Evolutionary conservation across 192 early-diverging fungal genomes (phyloP), one percentile per base, ranked within the genome.

Genomic region (Linderina pennispora): DNA sequence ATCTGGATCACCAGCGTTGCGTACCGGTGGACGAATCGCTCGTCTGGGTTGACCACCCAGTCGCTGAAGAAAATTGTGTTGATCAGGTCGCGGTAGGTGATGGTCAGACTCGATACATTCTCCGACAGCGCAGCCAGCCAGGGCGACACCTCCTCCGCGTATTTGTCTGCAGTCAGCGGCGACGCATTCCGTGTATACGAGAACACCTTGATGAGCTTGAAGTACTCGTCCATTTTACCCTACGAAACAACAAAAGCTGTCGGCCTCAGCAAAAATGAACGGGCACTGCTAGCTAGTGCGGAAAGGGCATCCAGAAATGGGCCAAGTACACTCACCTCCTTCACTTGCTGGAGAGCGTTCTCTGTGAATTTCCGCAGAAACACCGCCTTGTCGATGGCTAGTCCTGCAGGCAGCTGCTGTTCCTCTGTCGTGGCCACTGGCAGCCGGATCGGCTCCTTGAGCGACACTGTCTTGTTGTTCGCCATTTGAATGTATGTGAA

Each of bases 121-220:
- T 50, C 56, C 1, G 64, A 53, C 9, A 66, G 20, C 4, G 64
- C 55, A 10, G 53, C 35, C 8, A 66, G 53, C 64, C 64, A 66
- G 0, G 64, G 64, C 28, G 37, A 40, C 18, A 66, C 51, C 21
- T 58, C 57, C 25, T 55, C 48, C 0, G 40, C 52, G 44, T 60
- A 60, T 26, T 50, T 41, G 13, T 55, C 53, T 0, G 47, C 37
- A 14, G 58, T 24, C 25, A 49, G 0, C 16, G 25, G 16, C 3
- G 52, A 35, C 10, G 44, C 43, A 17, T 41, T 36, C 40, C 48
- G 46, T 17, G 57, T 50, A 40, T 59, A 60, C 15, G 58, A 18
- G 34, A 67, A 67, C 14, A 67, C 43, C 25, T 60, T 59, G 24
- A 67, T 47, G 38, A 67, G 48, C 36, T 60, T 55, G 38, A 55